Conservation (phyloP, 1,139 yeast genomes). For the Taphrina flavorubra region DNA sequence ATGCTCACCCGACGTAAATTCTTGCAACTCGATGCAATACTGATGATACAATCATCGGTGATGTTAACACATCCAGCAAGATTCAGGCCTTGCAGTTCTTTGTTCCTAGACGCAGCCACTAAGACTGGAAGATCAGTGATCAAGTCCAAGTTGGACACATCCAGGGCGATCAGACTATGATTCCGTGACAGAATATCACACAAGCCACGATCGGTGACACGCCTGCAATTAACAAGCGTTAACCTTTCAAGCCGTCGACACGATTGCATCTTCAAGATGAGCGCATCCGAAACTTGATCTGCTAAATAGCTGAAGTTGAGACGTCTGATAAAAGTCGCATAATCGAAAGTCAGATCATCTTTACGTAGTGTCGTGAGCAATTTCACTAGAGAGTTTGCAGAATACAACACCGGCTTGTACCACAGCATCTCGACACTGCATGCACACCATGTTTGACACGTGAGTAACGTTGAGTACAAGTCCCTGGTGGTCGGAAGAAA, state of each 20-base stretch:
- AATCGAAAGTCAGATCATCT: slow-evolving; percentile 64
- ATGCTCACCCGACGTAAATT: slow-evolving; percentile 65
- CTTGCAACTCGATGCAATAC: slow-evolving; percentile 68
- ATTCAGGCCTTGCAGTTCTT: slow-evolving; percentile 83
- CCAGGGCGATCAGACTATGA: slow-evolving; percentile 78
- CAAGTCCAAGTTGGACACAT: slow-evolving; percentile 80
- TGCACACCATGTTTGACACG: slow-evolving; percentile 82
- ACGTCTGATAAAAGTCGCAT: slow-evolving; percentile 75
- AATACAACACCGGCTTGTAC: slow-evolving; percentile 82
- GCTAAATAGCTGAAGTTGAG: slow-evolving; percentile 80
- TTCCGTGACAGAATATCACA: slow-evolving; percentile 68
- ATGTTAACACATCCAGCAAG: slow-evolving; percentile 82
- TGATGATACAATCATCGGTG: slow-evolving; percentile 67
- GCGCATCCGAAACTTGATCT: slow-evolving; percentile 67
- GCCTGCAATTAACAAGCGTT: slow-evolving; percentile 79
- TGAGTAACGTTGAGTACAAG: slow-evolving; percentile 70
- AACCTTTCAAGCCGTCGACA: slow-evolving; percentile 82
- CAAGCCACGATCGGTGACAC: slow-evolving; percentile 67
- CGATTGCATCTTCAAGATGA: slow-evolving; percentile 57
- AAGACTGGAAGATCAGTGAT: slow-evolving; percentile 69
- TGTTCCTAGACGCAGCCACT: slow-evolving; percentile 74
- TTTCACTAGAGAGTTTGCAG: slow-evolving; percentile 40
- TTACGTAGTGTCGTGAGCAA: slow-evolving; percentile 53
- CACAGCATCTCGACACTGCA: slow-evolving; percentile 80
- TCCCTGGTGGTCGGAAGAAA: slow-evolving; percentile 68